Evolutionary conservation across 176 grass and related monocot genomes (phyloP), one percentile per base, ranked within the genome.

Genomic region (Carex kokanica): DNA sequence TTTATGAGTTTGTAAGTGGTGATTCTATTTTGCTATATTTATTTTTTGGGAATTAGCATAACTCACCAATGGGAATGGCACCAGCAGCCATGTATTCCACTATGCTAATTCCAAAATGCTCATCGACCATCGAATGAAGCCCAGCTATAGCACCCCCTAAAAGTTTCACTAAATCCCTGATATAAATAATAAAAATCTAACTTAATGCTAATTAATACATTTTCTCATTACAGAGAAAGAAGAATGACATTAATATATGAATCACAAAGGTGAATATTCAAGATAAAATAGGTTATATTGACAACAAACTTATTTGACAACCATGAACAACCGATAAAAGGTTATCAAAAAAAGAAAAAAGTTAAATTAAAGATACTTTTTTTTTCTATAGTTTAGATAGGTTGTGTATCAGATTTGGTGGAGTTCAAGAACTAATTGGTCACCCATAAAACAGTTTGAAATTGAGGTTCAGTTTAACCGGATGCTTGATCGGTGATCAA

Each of bases 11-110:
- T 36, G 5, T 11, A 54, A 75, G 53, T 63, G 21, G 41, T 60
- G 34, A 67, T 10, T 71, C 18, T 38, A 21, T 79, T 63, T 64
- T 21, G 36, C 23, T 21, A 47, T 47, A 8, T 43, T 8, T 40
- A 40, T 43, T 11, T 43, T 45, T 45, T 12, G 18, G 4, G 2
- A 31, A 75, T 47, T 74, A 47, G 81, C 60, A 27, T 24, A 82
- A 53, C 81, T 84, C 60, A 99, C 93, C 96, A 63, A 99, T 95
- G 25, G 96, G 96, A 86, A 99, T 92, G 79, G 93, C 92, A 59
- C 89, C 96, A 55, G 96, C 96, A 78, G 93, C 93, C 96, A 95
- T 99, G 81, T 95, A 99, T 82, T 95, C 96, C 41, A 99, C 96
- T 20, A 99, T 89, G 74, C 91, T 91, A 83, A 99, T 95, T 73